Percentiles rank a stretch among this genome's conserved stretches.
phyloP scores from a whole-genome alignment of 441 rosid species.

The Populus tomentosa region DNA sequence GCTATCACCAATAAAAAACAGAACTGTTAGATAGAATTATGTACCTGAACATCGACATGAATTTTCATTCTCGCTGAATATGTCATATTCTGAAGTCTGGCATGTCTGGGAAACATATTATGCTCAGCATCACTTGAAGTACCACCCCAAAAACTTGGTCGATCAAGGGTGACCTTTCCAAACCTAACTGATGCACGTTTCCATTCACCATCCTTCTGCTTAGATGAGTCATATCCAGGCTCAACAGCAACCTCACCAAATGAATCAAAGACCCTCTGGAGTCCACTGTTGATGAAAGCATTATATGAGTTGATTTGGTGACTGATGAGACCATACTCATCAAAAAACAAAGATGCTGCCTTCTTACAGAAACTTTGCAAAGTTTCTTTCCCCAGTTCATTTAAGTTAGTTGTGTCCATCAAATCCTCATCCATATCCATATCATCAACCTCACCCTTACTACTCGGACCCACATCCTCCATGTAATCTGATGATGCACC shows the following conservation, averaged over 20 bases:
- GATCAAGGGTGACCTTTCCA: conserved; percentile 55
- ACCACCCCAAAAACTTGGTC: conserved; percentile 52
- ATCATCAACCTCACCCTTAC: neutral
- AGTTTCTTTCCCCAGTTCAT: conserved; percentile 43
- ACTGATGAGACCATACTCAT: conserved; percentile 67
- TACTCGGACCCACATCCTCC: neutral
- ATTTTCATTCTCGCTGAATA: conserved; percentile 71
- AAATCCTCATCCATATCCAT: neutral
- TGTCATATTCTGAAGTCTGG: conserved; percentile 93
- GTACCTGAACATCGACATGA: conserved; percentile 33
- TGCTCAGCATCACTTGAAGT: conserved; percentile 32
- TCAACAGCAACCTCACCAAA: conserved; percentile 61
- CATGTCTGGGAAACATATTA: conserved; percentile 67
- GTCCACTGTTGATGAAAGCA: conserved; percentile 56
- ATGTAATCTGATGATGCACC: neutral
- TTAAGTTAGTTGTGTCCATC: neutral
- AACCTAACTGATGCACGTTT: conserved; percentile 53
- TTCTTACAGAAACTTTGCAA: conserved; percentile 56
- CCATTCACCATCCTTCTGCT: conserved; percentile 67
- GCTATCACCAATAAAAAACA: no score
- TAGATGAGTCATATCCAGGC: conserved; percentile 68
- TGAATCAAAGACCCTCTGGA: conserved; percentile 58
- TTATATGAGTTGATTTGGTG: conserved; percentile 87
- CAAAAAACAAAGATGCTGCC: conserved; percentile 55
- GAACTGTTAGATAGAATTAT: no score